Percentiles rank a stretch among this genome's conserved stretches.
Evolutionary conservation across 164 flowering plant species (phyloP).

Genomic region (Amborella trichopoda): DNA sequence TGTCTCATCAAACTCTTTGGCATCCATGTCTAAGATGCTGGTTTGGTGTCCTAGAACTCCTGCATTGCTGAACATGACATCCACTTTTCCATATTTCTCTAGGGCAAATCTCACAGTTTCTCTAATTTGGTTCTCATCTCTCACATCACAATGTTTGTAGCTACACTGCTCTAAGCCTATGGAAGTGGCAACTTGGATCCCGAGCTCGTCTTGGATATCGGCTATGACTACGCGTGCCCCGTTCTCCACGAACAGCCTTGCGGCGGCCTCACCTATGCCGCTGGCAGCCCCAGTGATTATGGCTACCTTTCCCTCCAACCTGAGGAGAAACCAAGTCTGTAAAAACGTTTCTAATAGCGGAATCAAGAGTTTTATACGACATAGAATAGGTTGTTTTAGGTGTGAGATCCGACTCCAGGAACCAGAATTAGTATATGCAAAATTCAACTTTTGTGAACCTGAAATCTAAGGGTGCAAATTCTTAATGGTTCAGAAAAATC

Average conservation of each 20-base stretch:
- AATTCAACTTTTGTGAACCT: no score
- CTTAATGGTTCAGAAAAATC: no score
- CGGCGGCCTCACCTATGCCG: constrained; percentile 20
- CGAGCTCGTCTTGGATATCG: constrained; percentile 20
- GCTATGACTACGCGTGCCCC: constrained; percentile 16
- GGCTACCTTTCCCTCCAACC: no score
- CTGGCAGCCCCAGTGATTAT: constrained; percentile 21
- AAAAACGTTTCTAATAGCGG: no score
- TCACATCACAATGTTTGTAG: constrained; percentile 20
- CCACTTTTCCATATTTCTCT: constrained; percentile 12
- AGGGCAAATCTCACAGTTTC: constrained; percentile 8
- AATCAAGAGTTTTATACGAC: no score
- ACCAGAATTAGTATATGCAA: no score
- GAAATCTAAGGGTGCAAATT: no score
- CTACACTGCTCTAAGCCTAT: constrained; percentile 7
- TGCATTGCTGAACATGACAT: constrained; percentile 24
- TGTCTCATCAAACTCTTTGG: constrained; percentile 4
- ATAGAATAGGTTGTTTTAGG: no score
- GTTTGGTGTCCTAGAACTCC: constrained; percentile 8
- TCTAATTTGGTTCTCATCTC: constrained; percentile 17
- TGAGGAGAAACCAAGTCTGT: no score
- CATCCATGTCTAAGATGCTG: constrained; percentile 14
- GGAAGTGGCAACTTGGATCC: constrained; percentile 9
- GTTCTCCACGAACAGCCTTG: constrained; percentile 11
- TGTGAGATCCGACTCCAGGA: no score